Conservation (phyloP, 768 basidiomycete species). For the Leucosporidium scottii region DNA sequence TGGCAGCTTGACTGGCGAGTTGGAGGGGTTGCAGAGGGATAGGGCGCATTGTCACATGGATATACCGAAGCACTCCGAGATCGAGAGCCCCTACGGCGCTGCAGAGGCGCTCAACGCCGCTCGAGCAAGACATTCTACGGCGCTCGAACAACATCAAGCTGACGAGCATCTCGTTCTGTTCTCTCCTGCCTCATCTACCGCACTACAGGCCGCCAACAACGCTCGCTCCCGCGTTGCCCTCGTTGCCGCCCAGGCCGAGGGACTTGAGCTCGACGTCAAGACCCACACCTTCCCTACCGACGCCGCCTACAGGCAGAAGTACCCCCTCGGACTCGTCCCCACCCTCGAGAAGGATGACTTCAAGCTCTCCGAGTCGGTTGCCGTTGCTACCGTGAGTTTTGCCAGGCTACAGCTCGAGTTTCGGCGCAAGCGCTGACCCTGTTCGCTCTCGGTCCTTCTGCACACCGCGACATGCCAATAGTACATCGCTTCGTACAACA, state of each 20-base stretch:
- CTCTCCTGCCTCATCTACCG: too few species aligned
- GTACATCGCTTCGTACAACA: conserved; percentile 46
- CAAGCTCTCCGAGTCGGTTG: conserved; percentile 64
- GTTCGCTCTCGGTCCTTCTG: conserved; percentile 64
- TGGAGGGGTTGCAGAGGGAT: not conserved
- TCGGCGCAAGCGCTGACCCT: conserved; percentile 42
- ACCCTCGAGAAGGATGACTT: conserved; percentile 74
- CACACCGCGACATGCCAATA: too few species aligned
- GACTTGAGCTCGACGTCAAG: conserved; percentile 33
- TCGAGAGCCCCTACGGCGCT: not conserved
- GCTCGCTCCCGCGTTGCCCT: conserved; percentile 24
- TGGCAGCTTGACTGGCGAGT: not conserved
- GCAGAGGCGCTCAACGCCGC: not conserved
- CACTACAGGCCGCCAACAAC: conserved; percentile 18
- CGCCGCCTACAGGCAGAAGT: conserved; percentile 52
- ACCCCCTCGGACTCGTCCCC: conserved; percentile 53
- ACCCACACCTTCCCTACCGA: conserved; percentile 24
- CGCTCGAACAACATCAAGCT: not conserved
- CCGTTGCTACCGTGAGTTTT: conserved; percentile 76
- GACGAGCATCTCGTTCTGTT: not conserved
- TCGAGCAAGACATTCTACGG: not conserved
- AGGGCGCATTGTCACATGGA: not conserved
- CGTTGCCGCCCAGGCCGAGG: conserved; percentile 34
- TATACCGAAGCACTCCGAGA: not conserved
- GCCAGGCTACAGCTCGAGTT: not conserved